Conservation (phyloP, 106 monocot genomes). For the Vanilla planifolia region DNA sequence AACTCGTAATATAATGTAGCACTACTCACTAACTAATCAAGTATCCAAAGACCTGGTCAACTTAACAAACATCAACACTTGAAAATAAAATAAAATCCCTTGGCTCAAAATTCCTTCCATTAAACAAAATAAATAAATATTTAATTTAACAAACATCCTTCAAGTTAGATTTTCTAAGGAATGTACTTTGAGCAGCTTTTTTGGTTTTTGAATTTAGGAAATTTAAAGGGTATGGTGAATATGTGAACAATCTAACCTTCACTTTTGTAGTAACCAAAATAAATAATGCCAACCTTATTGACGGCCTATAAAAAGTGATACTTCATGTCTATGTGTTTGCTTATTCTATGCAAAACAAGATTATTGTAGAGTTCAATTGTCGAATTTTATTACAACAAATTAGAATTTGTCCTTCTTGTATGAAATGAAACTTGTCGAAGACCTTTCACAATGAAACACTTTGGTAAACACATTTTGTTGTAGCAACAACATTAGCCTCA, state of each 20-base stretch:
- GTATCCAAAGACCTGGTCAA: no score
- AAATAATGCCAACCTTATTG: background rate
- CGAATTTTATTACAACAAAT: constrained; percentile 8
- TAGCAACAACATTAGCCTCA: constrained; percentile 6
- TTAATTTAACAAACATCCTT: no score
- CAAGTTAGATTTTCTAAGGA: no score
- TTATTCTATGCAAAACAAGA: constrained; percentile 1
- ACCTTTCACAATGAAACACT: background rate
- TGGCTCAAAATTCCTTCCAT: no score
- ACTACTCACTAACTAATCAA: no score
- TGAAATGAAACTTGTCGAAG: background rate
- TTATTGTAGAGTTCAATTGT: constrained; percentile 8
- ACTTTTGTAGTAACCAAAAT: constrained; percentile 1
- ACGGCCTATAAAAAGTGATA: constrained; percentile 6
- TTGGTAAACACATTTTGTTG: constrained; percentile 5
- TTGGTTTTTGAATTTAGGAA: background rate
- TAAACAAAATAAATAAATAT: no score
- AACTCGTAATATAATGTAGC: no score
- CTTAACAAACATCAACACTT: no score
- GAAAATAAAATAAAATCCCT: no score
- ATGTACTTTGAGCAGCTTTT: background rate
- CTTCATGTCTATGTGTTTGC: constrained; percentile 6
- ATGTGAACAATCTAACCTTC: constrained; percentile 7
- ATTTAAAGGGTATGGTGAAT: background rate
- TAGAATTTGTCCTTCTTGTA: background rate